Conservation (phyloP, 73 alveolate species). For the Paramecium primaurelia region DNA sequence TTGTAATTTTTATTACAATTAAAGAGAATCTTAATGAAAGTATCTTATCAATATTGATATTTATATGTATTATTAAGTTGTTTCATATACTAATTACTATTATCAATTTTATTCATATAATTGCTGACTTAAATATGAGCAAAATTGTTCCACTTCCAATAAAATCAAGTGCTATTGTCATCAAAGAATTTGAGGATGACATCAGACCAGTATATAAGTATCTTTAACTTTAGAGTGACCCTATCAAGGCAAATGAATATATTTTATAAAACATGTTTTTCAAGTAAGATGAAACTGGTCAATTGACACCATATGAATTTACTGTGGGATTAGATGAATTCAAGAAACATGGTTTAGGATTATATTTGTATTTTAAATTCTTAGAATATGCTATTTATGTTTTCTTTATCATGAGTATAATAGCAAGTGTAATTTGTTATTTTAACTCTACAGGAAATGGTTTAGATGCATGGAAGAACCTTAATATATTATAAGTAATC, state of each 20-base stretch:
- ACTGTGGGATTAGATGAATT: background rate
- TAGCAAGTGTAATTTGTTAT: background rate
- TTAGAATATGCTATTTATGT: background rate
- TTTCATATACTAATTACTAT: background rate
- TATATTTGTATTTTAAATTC: background rate
- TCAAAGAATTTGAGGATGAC: background rate
- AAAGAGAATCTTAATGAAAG: background rate
- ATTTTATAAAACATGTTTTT: background rate
- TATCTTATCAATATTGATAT: background rate
- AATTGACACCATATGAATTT: background rate
- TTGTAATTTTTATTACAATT: background rate
- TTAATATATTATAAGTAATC: background rate
- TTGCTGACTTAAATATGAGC: background rate
- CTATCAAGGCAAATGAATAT: background rate
- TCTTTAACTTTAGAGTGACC: background rate
- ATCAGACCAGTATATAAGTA: background rate
- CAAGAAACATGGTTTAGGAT: background rate
- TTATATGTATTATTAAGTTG: background rate
- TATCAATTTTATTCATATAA: background rate
- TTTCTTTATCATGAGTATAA: conserved; percentile 6
- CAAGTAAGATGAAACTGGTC: background rate
- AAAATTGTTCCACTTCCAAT: background rate
- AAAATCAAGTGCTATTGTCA: background rate
- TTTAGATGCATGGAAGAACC: background rate
- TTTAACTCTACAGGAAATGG: conserved; percentile 33